These are phyloP conservation scores for Platanthera guangdongensis DNA, from an alignment of 106 monocot species.

Conservation along the genomic window DNA sequence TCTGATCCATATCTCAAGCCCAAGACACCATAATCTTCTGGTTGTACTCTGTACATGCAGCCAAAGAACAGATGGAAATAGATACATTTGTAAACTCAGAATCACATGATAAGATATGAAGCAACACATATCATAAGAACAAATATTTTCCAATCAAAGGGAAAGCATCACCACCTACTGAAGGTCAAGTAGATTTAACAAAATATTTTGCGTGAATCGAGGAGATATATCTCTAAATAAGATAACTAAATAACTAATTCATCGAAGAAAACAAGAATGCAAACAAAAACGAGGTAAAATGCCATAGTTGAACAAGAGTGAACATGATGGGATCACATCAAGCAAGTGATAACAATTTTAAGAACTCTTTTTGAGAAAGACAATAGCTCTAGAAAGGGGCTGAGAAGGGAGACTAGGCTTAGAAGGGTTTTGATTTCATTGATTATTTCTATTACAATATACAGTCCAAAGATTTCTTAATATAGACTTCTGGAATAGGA, in stretches of 20 bases:
- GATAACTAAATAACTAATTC: not conserved
- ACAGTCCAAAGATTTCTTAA: too few relatives aligned
- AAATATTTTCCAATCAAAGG: not conserved
- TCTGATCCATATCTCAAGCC: slow-evolving; percentile 97
- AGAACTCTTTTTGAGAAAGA: too few relatives aligned
- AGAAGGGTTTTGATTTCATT: too few relatives aligned
- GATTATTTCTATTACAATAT: too few relatives aligned
- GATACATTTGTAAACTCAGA: not conserved
- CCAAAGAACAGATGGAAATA: not conserved
- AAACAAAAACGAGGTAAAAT: not conserved
- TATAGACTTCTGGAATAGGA: too few relatives aligned
- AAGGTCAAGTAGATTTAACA: not conserved
- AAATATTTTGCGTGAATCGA: not conserved
- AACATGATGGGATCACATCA: too few relatives aligned
- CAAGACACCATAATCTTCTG: slow-evolving; percentile 70
- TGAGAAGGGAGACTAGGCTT: too few relatives aligned
- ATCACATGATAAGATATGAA: not conserved
- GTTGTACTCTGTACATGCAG: slow-evolving; percentile 36
- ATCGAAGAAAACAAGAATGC: not conserved
- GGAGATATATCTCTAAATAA: not conserved
- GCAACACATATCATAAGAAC: not conserved
- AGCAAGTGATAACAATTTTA: too few relatives aligned
- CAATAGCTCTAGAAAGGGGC: too few relatives aligned
- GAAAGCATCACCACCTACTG: not conserved
- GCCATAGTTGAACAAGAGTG: not conserved